These are phyloP conservation scores for Hanseniaspora meyeri DNA, from an alignment of 805 yeast genomes.

Conservation along the genomic window DNA sequence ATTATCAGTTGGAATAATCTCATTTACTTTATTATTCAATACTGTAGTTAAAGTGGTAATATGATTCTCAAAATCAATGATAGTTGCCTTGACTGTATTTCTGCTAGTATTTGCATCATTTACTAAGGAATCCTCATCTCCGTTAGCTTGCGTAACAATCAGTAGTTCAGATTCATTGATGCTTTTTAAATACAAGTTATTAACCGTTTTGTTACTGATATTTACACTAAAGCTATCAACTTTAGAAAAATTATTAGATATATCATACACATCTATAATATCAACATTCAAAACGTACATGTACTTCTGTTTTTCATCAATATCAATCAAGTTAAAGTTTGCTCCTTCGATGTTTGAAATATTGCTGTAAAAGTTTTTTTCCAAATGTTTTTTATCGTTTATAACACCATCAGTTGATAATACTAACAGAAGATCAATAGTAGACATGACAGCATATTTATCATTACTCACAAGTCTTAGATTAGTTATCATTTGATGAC, in stretches of 20 bases:
- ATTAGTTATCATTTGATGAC: conserved; percentile 68
- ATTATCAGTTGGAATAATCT: not conserved
- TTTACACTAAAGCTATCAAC: not conserved
- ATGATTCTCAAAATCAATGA: not conserved
- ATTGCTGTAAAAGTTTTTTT: conserved; percentile 22
- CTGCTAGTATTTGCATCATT: not conserved
- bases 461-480: conserved; percentile 43
- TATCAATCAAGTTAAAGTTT: conserved; percentile 37
- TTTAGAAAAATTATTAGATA: not conserved
- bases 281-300: not conserved
- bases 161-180: not conserved
- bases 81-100: not conserved
- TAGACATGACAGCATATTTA: conserved; percentile 52
- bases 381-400: conserved; percentile 42
- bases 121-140: not conserved
- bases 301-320: not conserved
- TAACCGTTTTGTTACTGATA: not conserved
- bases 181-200: not conserved
- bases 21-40: not conserved
- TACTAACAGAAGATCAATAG: conserved; percentile 59
- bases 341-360: conserved; percentile 39
- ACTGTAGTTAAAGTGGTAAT: conserved; percentile 1
- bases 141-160: not conserved
- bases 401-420: conserved; percentile 70
- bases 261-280: conserved; percentile 3